Conservation (phyloP, 768 basidiomycete species). For the Tremella yokohamensis region DNA sequence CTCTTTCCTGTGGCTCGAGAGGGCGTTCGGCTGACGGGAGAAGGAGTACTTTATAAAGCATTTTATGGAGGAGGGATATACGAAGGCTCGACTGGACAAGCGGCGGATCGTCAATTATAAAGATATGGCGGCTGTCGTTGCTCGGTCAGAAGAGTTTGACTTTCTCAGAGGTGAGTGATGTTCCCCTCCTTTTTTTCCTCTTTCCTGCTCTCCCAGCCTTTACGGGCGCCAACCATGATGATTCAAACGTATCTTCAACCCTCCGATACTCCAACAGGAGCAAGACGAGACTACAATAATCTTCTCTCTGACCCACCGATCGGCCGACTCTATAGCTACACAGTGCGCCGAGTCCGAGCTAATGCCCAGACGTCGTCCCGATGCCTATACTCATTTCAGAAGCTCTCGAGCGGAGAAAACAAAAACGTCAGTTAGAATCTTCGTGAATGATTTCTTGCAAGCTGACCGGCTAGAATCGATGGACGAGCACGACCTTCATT, state of each 20-base stretch:
- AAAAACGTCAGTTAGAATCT: slow-evolving; percentile 27
- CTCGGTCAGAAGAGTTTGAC: slow-evolving; percentile 44
- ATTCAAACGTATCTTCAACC: slow-evolving; percentile 32
- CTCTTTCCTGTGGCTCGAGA: neutral
- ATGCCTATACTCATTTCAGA: slow-evolving; percentile 43
- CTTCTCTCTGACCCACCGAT: slow-evolving; percentile 47
- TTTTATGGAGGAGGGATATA: slow-evolving; percentile 67
- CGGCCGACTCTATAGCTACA: neutral
- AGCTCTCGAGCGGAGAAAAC: slow-evolving; percentile 34
- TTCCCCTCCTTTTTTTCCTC: slow-evolving; percentile 6
- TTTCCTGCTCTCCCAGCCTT: neutral
- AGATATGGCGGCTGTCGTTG: slow-evolving; percentile 57
- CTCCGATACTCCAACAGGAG: slow-evolving; percentile 18
- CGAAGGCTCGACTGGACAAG: slow-evolving; percentile 66
- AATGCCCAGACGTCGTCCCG: slow-evolving; percentile 42
- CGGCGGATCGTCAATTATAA: slow-evolving; percentile 71
- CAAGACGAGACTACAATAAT: slow-evolving; percentile 38
- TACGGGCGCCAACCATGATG: slow-evolving; percentile 21
- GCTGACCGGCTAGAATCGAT: slow-evolving; percentile 1
- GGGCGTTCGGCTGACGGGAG: neutral
- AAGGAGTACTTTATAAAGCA: slow-evolving; percentile 81
- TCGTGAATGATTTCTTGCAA: neutral
- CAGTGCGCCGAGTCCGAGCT: slow-evolving; percentile 3
- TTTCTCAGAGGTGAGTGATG: slow-evolving; percentile 42
- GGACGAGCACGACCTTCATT: slow-evolving; percentile 3